Percentiles rank a stretch among this genome's conserved stretches.
Evolutionary conservation across 2,329 filamentous ascomycete species (phyloP).

Genomic region (Microascus cirrosus): DNA sequence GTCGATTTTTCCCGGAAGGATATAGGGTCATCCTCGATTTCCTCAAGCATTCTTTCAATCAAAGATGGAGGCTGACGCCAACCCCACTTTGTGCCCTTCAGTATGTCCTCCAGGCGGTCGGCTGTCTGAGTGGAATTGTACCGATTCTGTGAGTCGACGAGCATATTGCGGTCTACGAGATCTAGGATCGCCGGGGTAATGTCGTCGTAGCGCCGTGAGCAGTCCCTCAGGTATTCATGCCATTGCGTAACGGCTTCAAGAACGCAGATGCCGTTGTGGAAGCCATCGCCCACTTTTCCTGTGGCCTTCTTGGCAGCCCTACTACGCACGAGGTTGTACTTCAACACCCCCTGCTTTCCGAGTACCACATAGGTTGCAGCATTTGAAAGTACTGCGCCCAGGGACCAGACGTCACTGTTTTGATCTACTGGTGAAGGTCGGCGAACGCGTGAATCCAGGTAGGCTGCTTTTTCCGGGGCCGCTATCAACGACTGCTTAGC

Average conservation of each 20-base stretch:
- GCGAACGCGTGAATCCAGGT: background rate
- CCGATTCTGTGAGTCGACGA: background rate
- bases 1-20: background rate
- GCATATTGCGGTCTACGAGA: conserved; percentile 14
- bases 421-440: conserved; percentile 12
- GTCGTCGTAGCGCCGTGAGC: conserved; percentile 8
- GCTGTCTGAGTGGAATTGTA: background rate
- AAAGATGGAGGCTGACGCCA: background rate
- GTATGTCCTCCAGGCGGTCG: background rate
- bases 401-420: conserved; percentile 26
- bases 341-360: conserved; percentile 10
- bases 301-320: background rate
- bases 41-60: background rate
- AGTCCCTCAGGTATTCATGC: background rate
- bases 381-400: conserved; percentile 24
- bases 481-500: background rate
- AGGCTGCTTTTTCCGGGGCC: background rate
- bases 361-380: conserved; percentile 24
- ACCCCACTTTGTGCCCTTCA: background rate
- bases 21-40: background rate
- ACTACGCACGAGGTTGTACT: background rate
- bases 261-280: background rate
- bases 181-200: conserved; percentile 12
- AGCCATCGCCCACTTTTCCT: background rate
- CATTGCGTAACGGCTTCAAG: background rate